Base-by-base conservation (phyloP, 2,329 filamentous ascomycete genomes). In the Aspergillus fischeri region DNA sequence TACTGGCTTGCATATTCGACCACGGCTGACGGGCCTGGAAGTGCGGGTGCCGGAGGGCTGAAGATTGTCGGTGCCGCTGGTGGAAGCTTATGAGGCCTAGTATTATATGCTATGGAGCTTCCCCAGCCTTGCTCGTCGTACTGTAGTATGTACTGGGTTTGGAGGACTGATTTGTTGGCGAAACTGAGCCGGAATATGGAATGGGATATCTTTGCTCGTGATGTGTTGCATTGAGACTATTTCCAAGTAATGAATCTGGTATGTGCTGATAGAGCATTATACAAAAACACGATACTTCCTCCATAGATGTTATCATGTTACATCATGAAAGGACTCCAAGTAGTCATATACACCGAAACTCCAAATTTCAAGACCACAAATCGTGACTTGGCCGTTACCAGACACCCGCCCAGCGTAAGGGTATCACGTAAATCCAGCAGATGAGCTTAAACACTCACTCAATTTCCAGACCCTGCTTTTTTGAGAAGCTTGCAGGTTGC, bases 1-100 rank as follows among this genome's bases (percentile, higher is more conserved):
- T 81, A 81, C 60, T 80, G 76, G 75, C 62, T 81, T 58, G 78
- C 78, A 8, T 80, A 80, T 65, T 78, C 78, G 35, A 73, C 73
- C 9, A 76, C 75, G 38, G 70, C 73, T 20, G 77, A 80, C 64
- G 72, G 71, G 8, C 67, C 68, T 14, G 74, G 74, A 35, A 70
- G 68, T 56, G 67, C 66, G 47, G 71, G 70, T 28, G 67, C 73
- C 25, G 75, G 73, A 3, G 77, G 77, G 4, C 65, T 81, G 65
- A 79, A 74, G 66, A 80, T 81, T 65, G 71, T 80, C 27, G 78
- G 78, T 45, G 77, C 76, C 52, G 77, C 70, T 44, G 77, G 76
- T 52, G 76, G 75, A 21, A 65, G 65, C 24, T 56, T 75, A 44
- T 75, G 61, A 64, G 52, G 45, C 28, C 49, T 21, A 45, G 10